Evolutionary conservation across 192 early-diverging fungal genomes (phyloP), one percentile per base, ranked within the genome.

Genomic region (Rhizophagus clarus): DNA sequence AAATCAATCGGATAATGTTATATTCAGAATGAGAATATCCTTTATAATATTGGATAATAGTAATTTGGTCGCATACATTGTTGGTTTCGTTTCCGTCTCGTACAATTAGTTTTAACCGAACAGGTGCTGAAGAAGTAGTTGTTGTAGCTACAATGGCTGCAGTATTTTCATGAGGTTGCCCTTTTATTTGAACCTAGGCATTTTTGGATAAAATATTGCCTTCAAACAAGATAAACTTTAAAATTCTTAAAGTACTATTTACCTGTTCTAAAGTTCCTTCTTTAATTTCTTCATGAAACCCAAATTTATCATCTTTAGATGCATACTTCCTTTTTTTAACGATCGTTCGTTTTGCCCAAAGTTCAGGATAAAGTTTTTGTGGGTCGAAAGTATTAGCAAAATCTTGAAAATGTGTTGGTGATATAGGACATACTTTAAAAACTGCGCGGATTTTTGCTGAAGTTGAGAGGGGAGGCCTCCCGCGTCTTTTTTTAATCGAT

Each of bases 321-420:
- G 20, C 20, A 56, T 56, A 56, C 17, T 56, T 56, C 20, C n/a
- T 56, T 22, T 22, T 56, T 56, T 56, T 56, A 22, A 56, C 51
- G 6, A 22, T 20, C 51, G n/a, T 64, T 51, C 71, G 40, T 49
- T 31, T n/a, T 7, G 47, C 45, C 40, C 40, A 72, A 72, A 72
- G 1, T 10, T 72, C 71, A 17, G 71, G 71, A 72, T 49, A 72
- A 72, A 24, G 40, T 29, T 56, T 72, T 49, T 72, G 42, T 49
- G 71, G 71, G 24, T 37, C 42, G 31, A 72, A 72, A 7, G 34
- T 42, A n/a, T 70, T n/a, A 11, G 68, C 31, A n/a, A 70, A 70
- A 42, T 70, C 68, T 70, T 40, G 68, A 70, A 70, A 42, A n/a
- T 70, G 37, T 12, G 68, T 70, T 12, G 29, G 37, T 37, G 14